Base-by-base conservation (phyloP, 2,329 filamentous ascomycete genomes). In the Ceratocystis harringtonii region DNA sequence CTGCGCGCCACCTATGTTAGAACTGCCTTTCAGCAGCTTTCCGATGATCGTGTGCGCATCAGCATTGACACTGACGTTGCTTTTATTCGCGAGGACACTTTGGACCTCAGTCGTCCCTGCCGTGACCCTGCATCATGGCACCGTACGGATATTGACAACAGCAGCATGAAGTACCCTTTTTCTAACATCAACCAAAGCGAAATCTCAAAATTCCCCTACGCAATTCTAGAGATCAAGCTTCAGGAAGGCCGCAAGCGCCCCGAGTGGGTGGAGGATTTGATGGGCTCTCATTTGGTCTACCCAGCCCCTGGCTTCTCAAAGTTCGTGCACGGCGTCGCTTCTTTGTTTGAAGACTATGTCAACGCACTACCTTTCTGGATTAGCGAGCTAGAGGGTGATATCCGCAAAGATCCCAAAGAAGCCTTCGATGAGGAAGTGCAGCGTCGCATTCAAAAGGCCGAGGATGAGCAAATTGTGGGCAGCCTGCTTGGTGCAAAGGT, bases 311-410 rank as follows among this genome's bases (percentile, higher is more conserved):
- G 88, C 62, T 99, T 99, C 77, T 96, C 91, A 71, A 99, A 99
- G 75, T 99, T 97, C 71, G 88, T 95, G 1, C 92, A 99, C 71
- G 94, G 94, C 68, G 86, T 95, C 3, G 92, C 92, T 6, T 86
- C 87, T 48, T 80, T 99, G 1, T 97, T 97, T 70, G 94, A 97
- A 71, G 90, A 99, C 75, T 85, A 96, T 72, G 92, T 99, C 74
- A 97, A 97, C 76, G 92, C 85, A 68, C 85, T 97, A 72, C 94
- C 94, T 15, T 96, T 97, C 78, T 99, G 94, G 94, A 82, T 97
- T 43, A 87, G 87, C 71, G 89, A 95, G 68, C 81, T 97, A 55
- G 92, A 96, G 73, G 89, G 84, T 41, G 94, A 99, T 73, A 99
- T 99, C 72, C 87, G 92, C 70, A 90, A 89, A 73, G 92, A 97